These are phyloP conservation scores for Entomortierella beljakovae DNA, from an alignment of 192 early-diverging fungal species.

Conservation along the genomic window DNA sequence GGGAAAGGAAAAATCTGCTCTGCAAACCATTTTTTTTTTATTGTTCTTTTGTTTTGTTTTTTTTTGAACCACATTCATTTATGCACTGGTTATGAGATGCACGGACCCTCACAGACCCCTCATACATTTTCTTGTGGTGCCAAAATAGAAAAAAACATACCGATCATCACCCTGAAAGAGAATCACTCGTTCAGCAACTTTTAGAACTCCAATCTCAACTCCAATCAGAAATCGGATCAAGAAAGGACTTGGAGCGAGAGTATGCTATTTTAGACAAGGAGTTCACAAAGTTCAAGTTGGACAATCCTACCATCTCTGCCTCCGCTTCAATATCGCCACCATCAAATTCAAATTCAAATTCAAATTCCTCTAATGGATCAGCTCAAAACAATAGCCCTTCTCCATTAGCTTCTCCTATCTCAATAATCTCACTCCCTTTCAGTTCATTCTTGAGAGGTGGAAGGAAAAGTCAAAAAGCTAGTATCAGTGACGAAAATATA, in stretches of 20 bases:
- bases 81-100: neutral
- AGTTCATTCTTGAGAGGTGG: constrained; percentile 27
- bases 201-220: constrained; percentile 21
- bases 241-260: constrained; percentile 28
- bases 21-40: neutral
- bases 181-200: constrained; percentile 24
- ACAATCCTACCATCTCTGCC: neutral
- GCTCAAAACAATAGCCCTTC: neutral
- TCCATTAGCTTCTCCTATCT: constrained; percentile 10
- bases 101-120: neutral
- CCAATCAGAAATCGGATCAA: constrained; percentile 21
- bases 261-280: constrained; percentile 24
- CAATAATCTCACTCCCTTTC: constrained; percentile 20
- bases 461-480: constrained; percentile 1
- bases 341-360: neutral
- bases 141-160: constrained; percentile 33
- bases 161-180: constrained; percentile 44
- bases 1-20: neutral
- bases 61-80: neutral
- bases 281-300: neutral
- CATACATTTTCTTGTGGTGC: neutral
- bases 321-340: neutral
- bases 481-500: neutral
- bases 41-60: no score
- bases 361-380: neutral